Base-by-base conservation (phyloP, 257 asterid genomes). In the Phtheirospermum japonicum region DNA sequence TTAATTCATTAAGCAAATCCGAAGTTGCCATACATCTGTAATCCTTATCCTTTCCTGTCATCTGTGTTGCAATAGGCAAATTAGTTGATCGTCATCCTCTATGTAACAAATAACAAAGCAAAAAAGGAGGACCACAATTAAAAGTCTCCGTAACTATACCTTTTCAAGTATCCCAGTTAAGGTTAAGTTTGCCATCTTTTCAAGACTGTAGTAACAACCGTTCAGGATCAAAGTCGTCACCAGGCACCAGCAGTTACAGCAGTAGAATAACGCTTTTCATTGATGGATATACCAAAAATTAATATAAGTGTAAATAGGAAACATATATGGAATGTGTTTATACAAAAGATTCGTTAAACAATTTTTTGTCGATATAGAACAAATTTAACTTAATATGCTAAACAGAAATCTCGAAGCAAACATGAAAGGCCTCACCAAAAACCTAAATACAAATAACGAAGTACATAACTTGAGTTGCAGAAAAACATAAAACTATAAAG, bases 1-100 rank as follows among this genome's bases (percentile, higher is more conserved):
- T 93, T 32, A 93, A 72, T 70, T 89, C 97, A 69, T 83, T 85
- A 28, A 93, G 89, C 81, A 93, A 93, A 83, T 93, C 99, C 49
- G 99, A 93, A 68, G 99, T 93, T 32, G 99, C 99, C 99, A 93
- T 93, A 66, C 89, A 93, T 83, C 99, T 80, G 69, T 79, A 93
- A 71, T 93, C 99, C 80, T 93, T 93, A 74, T 93, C 99, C 80
- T 93, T 93, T 56, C 99, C 99, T 1, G 95, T 87, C 99, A 93
- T 93, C 99, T 93, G 83, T 68, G 81, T 55, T 60, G 58, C 57
- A 31, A 31, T 28, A 46, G 43, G 49, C 53, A 55, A 26, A 56
- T 60, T 13, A 42, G 40, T 42, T 60, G 43, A 61, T n/a, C n/a
- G n/a, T n/a, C n/a, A n/a, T n/a, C n/a, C n/a, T n/a, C n/a, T n/a